These are phyloP conservation scores for Zygosaccharomyces pseudobailii DNA, from an alignment of 1,139 yeast species.

Conservation along the genomic window DNA sequence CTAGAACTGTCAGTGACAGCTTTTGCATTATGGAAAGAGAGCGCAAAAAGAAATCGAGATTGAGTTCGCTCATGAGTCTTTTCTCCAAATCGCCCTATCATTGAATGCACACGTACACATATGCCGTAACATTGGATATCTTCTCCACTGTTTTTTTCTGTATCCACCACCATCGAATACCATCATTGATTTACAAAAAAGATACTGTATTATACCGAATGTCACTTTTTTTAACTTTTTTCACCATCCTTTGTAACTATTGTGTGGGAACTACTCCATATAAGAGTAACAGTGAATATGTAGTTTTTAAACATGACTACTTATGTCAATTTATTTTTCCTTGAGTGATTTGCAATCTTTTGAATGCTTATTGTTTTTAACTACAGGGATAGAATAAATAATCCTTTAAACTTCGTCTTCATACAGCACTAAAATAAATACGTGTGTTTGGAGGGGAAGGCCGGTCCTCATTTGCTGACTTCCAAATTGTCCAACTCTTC, in stretches of 20 bases:
- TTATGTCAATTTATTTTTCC: neutral
- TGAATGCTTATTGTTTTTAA: neutral
- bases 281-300: neutral
- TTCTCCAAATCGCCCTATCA: constrained; percentile 10
- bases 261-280: constrained; percentile 1
- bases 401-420: neutral
- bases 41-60: constrained; percentile 15
- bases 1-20: constrained; percentile 20
- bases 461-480: constrained; percentile 17
- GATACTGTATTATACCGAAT: constrained; percentile 1
- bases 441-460: neutral
- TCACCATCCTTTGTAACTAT: neutral
- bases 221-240: neutral
- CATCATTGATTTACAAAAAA: neutral
- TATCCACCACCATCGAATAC: neutral
- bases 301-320: neutral
- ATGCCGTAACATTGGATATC: neutral
- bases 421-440: neutral
- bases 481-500: constrained; percentile 76
- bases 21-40: constrained; percentile 10
- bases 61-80: constrained; percentile 17
- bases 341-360: neutral
- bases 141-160: neutral
- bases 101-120: neutral
- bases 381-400: constrained; percentile 4